These are phyloP conservation scores for Hibiscus trionum DNA, from an alignment of 345 rosid genomes.

Conservation along the genomic window DNA sequence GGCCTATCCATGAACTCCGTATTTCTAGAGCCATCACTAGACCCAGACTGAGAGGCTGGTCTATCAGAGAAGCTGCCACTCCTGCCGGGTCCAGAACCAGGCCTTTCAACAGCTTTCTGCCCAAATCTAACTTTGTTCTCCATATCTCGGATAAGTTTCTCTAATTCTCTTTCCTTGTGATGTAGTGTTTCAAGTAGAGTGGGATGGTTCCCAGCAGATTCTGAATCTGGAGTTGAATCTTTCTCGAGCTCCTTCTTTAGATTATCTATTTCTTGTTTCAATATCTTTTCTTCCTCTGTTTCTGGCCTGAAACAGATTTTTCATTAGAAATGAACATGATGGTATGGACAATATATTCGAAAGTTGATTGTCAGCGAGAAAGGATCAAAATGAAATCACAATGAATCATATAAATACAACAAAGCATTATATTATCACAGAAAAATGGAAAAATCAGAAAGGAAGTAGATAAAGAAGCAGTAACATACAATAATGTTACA, in stretches of 20 bases:
- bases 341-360: neutral
- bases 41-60: constrained; percentile 70
- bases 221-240: constrained; percentile 27
- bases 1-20: constrained; percentile 70
- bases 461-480: neutral
- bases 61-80: constrained; percentile 50
- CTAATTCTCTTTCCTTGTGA: constrained; percentile 65
- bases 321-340: neutral
- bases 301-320: constrained; percentile 56
- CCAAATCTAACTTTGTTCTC: constrained; percentile 82
- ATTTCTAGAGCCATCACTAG: constrained; percentile 61
- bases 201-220: constrained; percentile 26
- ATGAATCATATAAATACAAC: neutral
- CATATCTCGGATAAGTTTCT: constrained; percentile 47
- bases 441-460: constrained; percentile 1
- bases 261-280: constrained; percentile 61
- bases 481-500: neutral
- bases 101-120: constrained; percentile 63
- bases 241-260: constrained; percentile 43
- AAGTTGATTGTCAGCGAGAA: neutral
- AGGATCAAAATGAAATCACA: neutral
- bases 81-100: constrained; percentile 77
- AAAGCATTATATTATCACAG: neutral
- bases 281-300: constrained; percentile 64
- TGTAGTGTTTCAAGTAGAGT: constrained; percentile 31